Conservation (phyloP, 306 rosid species). For the Medicago arabica region DNA sequence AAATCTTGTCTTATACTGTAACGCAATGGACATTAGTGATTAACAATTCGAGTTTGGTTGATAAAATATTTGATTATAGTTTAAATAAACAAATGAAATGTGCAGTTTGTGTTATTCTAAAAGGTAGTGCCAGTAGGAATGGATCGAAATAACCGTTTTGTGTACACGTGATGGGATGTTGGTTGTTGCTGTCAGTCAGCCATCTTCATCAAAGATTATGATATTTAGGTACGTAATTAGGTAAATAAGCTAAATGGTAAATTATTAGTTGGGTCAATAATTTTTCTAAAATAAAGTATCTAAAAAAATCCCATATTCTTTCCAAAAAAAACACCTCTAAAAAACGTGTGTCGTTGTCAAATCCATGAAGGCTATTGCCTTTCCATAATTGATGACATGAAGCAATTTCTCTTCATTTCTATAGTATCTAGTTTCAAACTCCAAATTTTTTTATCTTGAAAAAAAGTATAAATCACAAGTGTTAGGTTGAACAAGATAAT, state of each 20-base stretch:
- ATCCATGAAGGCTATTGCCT: too few relatives aligned
- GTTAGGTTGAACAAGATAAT: constrained; percentile 17
- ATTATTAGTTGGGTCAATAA: neutral
- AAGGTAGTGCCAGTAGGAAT: neutral
- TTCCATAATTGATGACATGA: too few relatives aligned
- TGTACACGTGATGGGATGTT: neutral
- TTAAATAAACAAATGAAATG: neutral
- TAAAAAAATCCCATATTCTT: too few relatives aligned
- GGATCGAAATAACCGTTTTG: neutral
- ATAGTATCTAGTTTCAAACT: too few relatives aligned
- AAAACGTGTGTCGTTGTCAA: too few relatives aligned
- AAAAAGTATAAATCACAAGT: neutral
- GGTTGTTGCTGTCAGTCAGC: neutral
- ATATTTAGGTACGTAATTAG: neutral
- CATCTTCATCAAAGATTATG: neutral
- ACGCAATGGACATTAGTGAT: neutral
- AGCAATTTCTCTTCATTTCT: too few relatives aligned
- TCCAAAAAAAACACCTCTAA: too few relatives aligned
- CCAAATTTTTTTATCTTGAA: too few relatives aligned
- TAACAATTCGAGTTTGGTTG: neutral
- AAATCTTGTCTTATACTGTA: constrained; percentile 8
- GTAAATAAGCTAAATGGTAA: neutral
- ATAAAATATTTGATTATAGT: constrained; percentile 9
- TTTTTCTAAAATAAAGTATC: too few relatives aligned
- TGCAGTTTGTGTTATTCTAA: neutral